Conservation (phyloP, 345 rosid species). For the Eucalyptus erythrocorys region DNA sequence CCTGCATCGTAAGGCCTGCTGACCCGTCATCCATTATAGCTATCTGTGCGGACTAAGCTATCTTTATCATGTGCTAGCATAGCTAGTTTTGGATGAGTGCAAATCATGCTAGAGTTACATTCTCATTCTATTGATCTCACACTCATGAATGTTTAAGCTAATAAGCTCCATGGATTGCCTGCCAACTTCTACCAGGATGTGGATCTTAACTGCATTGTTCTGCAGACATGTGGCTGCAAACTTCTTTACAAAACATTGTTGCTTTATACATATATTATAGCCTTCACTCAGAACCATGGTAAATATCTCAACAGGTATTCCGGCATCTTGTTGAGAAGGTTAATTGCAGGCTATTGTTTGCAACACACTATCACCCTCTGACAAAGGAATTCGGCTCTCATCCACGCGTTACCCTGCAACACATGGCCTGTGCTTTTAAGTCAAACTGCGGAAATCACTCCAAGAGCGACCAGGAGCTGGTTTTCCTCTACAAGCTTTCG, state of each 20-base stretch:
- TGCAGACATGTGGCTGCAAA: not conserved
- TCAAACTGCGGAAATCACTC: slow-evolving; percentile 12
- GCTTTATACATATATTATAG: not conserved
- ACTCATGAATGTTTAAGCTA: not conserved
- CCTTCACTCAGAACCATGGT: not conserved
- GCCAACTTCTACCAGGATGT: not conserved
- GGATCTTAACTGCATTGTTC: not conserved
- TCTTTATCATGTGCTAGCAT: not conserved
- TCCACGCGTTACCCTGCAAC: slow-evolving; percentile 69
- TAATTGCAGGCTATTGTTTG: slow-evolving; percentile 78
- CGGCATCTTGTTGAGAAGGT: slow-evolving; percentile 90
- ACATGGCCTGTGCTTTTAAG: slow-evolving; percentile 79
- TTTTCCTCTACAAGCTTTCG: slow-evolving; percentile 67
- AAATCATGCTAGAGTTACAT: not conserved
- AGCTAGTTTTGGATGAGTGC: not conserved
- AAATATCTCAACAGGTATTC: slow-evolving; percentile 43
- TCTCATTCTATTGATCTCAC: not conserved
- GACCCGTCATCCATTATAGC: not conserved
- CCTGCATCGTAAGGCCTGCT: not conserved
- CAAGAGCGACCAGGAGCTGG: slow-evolving; percentile 33
- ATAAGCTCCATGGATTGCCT: not conserved
- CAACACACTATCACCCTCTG: slow-evolving; percentile 92
- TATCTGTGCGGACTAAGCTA: not conserved
- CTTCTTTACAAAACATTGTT: not conserved
- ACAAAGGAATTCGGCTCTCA: slow-evolving; percentile 88